A percentile compares a stretch with the other conserved stretches of the same genome.
These are phyloP conservation scores for Pittosporum tobira DNA, from an alignment of 129 eudicot genomes.

Conservation along the genomic window DNA sequence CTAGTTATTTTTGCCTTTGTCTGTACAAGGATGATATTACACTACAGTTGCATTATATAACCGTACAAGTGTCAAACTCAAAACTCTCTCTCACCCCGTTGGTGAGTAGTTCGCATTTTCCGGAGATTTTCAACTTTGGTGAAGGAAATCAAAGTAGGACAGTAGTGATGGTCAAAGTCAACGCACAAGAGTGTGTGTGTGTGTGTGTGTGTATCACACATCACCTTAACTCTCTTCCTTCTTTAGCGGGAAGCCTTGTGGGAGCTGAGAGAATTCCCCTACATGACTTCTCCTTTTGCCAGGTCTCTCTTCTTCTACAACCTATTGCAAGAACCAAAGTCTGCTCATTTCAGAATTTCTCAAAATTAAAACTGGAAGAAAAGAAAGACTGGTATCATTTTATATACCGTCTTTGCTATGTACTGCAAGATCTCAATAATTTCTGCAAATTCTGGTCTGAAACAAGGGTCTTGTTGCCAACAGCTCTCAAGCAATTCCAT, in stretches of 20 bases:
- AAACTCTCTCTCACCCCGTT: not conserved
- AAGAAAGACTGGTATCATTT: not conserved
- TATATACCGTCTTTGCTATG: conserved; percentile 43
- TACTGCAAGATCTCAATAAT: conserved; percentile 35
- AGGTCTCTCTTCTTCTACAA: conserved; percentile 41
- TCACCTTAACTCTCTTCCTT: conserved; percentile 12
- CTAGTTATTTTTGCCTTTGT: not conserved
- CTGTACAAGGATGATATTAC: not conserved
- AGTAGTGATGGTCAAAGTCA: not conserved
- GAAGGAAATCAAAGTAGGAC: too few relatives aligned
- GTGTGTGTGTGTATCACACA: not conserved
- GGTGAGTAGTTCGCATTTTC: not conserved
- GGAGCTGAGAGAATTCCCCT: conserved; percentile 24
- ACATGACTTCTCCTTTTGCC: conserved; percentile 37
- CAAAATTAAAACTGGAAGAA: not conserved
- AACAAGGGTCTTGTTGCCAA: conserved; percentile 50
- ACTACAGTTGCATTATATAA: too few relatives aligned
- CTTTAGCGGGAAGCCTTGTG: conserved; percentile 9
- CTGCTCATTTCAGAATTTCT: conserved; percentile 1
- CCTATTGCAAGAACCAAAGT: conserved; percentile 22
- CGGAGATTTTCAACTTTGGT: too few relatives aligned
- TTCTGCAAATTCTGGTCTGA: conserved; percentile 54
- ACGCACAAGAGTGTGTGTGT: too few relatives aligned
- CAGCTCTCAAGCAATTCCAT: conserved; percentile 38
- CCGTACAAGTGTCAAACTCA: too few relatives aligned